Evolutionary conservation across 208 protist genomes (phyloP).

Genomic region (Crithidia bombi): DNA sequence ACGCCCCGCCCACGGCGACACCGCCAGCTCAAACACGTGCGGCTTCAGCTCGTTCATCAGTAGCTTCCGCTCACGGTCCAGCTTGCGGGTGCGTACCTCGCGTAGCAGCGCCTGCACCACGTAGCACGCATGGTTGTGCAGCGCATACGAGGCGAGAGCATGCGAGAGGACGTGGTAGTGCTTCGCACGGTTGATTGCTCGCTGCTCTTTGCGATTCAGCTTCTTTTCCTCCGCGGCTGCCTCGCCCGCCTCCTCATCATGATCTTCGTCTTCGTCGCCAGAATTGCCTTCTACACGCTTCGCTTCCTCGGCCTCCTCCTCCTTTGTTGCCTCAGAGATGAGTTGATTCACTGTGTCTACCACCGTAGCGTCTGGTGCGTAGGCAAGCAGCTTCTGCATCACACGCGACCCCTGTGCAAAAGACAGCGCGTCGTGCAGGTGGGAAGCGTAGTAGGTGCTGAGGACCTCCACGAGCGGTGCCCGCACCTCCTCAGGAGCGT

Average conservation of each 20-base stretch:
- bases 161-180: conserved; percentile 70
- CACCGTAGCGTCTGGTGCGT: conserved; percentile 67
- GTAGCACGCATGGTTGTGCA: conserved; percentile 84
- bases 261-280: conserved; percentile 18
- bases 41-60: conserved; percentile 90
- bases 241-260: conserved; percentile 15
- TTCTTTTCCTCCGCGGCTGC: conserved; percentile 33
- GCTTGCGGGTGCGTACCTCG: conserved; percentile 60
- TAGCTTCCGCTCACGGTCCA: conserved; percentile 63
- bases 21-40: conserved; percentile 80
- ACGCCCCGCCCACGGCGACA: conserved; percentile 87
- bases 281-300: conserved; percentile 23
- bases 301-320: conserved; percentile 51
- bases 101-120: conserved; percentile 80
- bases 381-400: conserved; percentile 86
- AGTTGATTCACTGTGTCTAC: conserved; percentile 53
- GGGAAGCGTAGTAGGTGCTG: conserved; percentile 34
- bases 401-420: conserved; percentile 82
- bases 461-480: conserved; percentile 49
- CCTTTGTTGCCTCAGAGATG: conserved; percentile 34
- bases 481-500: conserved; percentile 41
- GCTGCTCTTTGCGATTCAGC: conserved; percentile 57
- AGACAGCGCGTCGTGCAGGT: conserved; percentile 59
- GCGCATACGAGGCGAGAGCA: conserved; percentile 76
- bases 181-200: conserved; percentile 63